A percentile compares a stretch with the other conserved stretches of the same genome.
phyloP scores from a whole-genome alignment of 331 rosid genomes.

The Acacia concinna region DNA sequence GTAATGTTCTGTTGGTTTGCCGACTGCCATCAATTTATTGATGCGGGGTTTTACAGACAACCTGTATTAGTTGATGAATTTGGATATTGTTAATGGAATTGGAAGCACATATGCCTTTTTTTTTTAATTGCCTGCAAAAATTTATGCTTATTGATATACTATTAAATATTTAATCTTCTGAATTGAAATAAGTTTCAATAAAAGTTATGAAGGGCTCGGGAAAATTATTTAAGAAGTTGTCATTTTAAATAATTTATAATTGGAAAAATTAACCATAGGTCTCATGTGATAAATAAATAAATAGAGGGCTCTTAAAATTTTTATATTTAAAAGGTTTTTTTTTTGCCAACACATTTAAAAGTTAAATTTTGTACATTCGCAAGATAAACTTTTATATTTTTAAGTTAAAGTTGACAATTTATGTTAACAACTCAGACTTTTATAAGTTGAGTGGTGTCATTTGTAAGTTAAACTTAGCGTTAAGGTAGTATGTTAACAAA shows the following conservation, averaged over 20 bases:
- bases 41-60: neutral
- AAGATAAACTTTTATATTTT: no score
- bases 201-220: neutral
- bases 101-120: no score
- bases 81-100: neutral
- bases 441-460: no score
- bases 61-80: neutral
- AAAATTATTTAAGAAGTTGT: neutral
- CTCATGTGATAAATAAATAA: neutral
- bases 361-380: no score
- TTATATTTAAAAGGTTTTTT: no score
- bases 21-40: neutral
- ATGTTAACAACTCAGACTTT: no score
- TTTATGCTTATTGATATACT: neutral
- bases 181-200: neutral
- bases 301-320: no score
- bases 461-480: no score
- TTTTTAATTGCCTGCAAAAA: no score
- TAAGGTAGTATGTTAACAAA: no score
- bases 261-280: neutral
- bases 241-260: neutral
- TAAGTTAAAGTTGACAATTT: neutral
- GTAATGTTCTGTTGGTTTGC: neutral
- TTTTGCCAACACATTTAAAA: no score
- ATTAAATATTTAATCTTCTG: neutral